phyloP scores from a whole-genome alignment of 208 protist species.

The Acanthamoeba culbertsoni region DNA sequence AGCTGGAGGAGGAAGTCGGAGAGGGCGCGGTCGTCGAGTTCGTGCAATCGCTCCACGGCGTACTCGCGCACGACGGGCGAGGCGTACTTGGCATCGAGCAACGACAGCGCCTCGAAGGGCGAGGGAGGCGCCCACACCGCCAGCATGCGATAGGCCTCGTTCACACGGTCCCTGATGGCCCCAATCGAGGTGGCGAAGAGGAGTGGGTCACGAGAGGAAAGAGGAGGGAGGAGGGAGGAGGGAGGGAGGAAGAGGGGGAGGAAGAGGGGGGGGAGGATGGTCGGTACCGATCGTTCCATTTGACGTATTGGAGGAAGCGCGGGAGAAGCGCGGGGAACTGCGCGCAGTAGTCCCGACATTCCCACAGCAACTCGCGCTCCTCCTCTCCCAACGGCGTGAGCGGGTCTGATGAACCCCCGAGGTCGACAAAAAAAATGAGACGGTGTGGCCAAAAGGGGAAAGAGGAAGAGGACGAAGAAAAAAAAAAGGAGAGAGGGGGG shows the following conservation, averaged over 20 bases:
- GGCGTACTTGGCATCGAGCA: constrained; percentile 84
- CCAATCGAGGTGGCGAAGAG: background rate
- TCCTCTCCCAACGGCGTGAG: background rate
- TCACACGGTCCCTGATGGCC: background rate
- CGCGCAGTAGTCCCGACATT: background rate
- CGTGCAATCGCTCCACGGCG: constrained; percentile 74
- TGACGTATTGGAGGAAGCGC: constrained; percentile 60
- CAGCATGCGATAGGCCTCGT: constrained; percentile 68
- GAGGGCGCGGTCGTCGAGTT: constrained; percentile 72
- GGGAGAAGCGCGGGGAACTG: background rate
- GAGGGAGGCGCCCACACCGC: constrained; percentile 69
- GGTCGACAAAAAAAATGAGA: too few relatives aligned
- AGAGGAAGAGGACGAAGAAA: too few relatives aligned
- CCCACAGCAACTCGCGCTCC: background rate
- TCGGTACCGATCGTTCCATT: constrained; percentile 49
- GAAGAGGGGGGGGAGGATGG: background rate
- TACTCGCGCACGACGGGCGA: constrained; percentile 76
- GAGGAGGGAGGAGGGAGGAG: too few relatives aligned
- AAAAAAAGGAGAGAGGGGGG: background rate
- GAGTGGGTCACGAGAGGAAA: too few relatives aligned
- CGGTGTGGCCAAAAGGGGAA: too few relatives aligned
- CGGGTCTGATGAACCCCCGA: background rate
- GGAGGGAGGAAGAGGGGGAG: background rate
- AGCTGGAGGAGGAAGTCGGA: constrained; percentile 78
- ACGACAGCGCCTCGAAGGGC: constrained; percentile 75